Percentiles rank a stretch among this genome's conserved stretches.
Conservation (phyloP, 768 basidiomycete genomes). For the Hygrophoropsis aurantiaca region DNA sequence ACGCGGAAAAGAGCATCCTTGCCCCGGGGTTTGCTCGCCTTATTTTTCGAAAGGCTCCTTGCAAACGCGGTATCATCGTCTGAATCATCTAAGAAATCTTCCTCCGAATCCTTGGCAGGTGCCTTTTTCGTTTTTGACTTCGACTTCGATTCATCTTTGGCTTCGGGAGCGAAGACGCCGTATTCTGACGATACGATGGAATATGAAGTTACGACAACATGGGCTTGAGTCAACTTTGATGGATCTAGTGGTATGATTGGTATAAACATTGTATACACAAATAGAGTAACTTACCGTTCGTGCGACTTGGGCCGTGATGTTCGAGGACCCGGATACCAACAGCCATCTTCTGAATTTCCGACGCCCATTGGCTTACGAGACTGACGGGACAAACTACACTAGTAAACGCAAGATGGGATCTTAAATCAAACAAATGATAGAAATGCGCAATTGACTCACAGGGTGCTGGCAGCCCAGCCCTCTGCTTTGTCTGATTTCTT, state of each 20-base stretch:
- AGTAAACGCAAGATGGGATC: background rate
- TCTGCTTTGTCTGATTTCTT: conserved; percentile 66
- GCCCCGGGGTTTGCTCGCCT: conserved; percentile 38
- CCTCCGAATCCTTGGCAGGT: conserved; percentile 29
- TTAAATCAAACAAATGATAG: background rate
- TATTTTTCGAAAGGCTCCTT: conserved; percentile 37
- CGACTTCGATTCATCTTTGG: conserved; percentile 55
- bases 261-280: background rate
- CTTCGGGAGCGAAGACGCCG: conserved; percentile 45
- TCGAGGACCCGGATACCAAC: conserved; percentile 66
- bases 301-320: conserved; percentile 79
- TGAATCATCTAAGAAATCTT: conserved; percentile 26
- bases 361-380: conserved; percentile 88
- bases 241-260: conserved; percentile 45
- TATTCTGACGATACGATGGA: conserved; percentile 81
- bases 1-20: conserved; percentile 73
- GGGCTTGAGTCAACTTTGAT: conserved; percentile 46
- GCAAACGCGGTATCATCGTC: conserved; percentile 44
- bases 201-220: conserved; percentile 88
- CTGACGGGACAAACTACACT: conserved; percentile 89
- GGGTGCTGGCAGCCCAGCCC: conserved; percentile 69
- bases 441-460: conserved; percentile 45
- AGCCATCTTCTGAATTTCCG: conserved; percentile 76
- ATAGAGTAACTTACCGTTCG: conserved; percentile 50
- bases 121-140: conserved; percentile 38